Base-by-base conservation (phyloP, 805 yeast species). In the Monosporozyma siamensis region DNA sequence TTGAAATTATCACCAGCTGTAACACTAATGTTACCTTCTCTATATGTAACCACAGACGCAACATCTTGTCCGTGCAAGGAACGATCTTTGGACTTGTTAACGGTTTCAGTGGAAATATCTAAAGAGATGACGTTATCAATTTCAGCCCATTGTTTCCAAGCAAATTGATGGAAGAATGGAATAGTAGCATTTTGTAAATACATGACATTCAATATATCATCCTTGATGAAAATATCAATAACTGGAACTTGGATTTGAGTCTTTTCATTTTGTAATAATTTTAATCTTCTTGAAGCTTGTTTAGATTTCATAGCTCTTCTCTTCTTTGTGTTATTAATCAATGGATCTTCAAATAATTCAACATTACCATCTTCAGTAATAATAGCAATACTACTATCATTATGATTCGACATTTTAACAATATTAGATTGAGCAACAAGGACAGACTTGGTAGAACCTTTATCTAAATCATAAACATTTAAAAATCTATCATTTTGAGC, bases 401-500 rank as follows among this genome's bases (percentile, higher is more conserved):
- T 69, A 20, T 36, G 46, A 44, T 68, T 61, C 0, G 73, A 58
- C 7, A 82, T 56, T 6, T 65, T 61, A 1, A 58, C 44, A 11
- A 85, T 77, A 39, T 82, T 74, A 12, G 86, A 69, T 48, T 81
- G 82, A 3, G 89, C 70, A 12, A 83, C 88, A 44, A 86, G 72
- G 3, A 88, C 83, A 2, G 80, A 68, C 42, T 58, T 59, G 3
- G 75, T 55, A 23, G 63, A 55, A n/a, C 67, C 57, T 3, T 58
- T 43, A 3, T 46, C 37, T 38, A 66, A 62, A 25, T 68, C 63
- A 55, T 82, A 80, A 29, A 83, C 66, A 58, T 86, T 86, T 50
- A 88, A 71, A 59, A 85, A 87, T 51, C 97, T 73, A 60, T 89
- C 97, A 46, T 80, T 80, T 27, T 68, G 67, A 1, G 96, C 94